Conservation (phyloP, 2,329 filamentous ascomycete species). For the Penicillium janthinellum region DNA sequence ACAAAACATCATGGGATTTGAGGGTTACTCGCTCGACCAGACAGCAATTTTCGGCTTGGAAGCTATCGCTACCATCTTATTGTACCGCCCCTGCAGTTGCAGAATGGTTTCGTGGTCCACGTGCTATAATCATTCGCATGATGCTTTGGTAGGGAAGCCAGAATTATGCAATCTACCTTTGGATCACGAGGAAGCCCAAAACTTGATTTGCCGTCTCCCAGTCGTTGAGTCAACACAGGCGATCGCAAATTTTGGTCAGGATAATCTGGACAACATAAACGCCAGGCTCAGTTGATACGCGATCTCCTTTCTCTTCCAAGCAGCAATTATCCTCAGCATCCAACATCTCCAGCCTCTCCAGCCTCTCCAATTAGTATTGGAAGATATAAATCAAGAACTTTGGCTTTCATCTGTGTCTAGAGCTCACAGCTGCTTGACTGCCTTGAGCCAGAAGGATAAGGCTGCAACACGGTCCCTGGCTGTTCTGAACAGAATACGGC, state of each 20-base stretch:
- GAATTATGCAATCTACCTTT: constrained; percentile 16
- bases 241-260: constrained; percentile 18
- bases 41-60: neutral
- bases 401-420: constrained; percentile 14
- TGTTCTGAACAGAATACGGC: constrained; percentile 10
- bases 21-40: neutral
- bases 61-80: neutral
- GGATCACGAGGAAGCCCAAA: constrained; percentile 21
- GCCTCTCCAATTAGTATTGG: neutral
- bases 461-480: constrained; percentile 18
- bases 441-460: constrained; percentile 12
- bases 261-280: constrained; percentile 14
- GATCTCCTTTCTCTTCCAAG: constrained; percentile 29
- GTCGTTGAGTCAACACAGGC: constrained; percentile 24
- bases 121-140: neutral
- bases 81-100: neutral
- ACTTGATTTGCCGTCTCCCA: constrained; percentile 19
- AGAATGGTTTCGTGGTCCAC: neutral
- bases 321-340: constrained; percentile 22
- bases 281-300: constrained; percentile 26
- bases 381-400: constrained; percentile 11
- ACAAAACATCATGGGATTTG: neutral
- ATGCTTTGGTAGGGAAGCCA: neutral
- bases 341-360: constrained; percentile 9
- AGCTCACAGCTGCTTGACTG: constrained; percentile 14